Evolutionary conservation across 768 basidiomycete species (phyloP).

Genomic region (Hypholoma fasciculare): DNA sequence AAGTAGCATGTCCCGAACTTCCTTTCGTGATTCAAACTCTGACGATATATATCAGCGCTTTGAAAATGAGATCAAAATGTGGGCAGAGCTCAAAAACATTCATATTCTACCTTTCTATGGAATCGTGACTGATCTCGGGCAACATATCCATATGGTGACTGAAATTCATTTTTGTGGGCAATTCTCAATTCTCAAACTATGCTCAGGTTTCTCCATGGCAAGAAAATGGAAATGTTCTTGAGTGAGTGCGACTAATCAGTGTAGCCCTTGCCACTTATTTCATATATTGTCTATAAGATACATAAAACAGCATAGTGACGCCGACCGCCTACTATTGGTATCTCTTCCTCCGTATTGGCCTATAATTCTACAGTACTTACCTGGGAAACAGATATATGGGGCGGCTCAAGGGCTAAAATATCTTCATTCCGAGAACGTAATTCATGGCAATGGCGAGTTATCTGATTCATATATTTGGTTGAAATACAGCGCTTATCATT

Average conservation of each 20-base stretch:
- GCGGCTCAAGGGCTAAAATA: slow-evolving; percentile 60
- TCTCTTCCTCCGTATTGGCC: slow-evolving; percentile 8
- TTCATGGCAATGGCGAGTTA: slow-evolving; percentile 62
- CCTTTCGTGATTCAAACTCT: background rate
- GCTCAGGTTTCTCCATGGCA: slow-evolving; percentile 59
- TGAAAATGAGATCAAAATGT: slow-evolving; percentile 54
- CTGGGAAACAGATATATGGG: slow-evolving; percentile 40
- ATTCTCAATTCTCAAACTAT: background rate
- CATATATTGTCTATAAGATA: slow-evolving; percentile 33
- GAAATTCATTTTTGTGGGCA: background rate
- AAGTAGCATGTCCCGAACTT: slow-evolving; percentile 25
- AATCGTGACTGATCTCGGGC: slow-evolving; percentile 53
- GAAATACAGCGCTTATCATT: background rate
- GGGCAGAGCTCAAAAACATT: slow-evolving; percentile 51
- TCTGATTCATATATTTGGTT: background rate
- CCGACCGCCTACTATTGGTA: slow-evolving; percentile 46
- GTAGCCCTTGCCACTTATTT: background rate
- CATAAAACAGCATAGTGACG: slow-evolving; percentile 31
- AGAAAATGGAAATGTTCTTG: slow-evolving; percentile 53
- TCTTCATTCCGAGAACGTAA: slow-evolving; percentile 48
- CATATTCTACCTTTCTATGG: slow-evolving; percentile 59
- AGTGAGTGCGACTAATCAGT: slow-evolving; percentile 30
- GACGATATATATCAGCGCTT: slow-evolving; percentile 42
- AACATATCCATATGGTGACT: slow-evolving; percentile 48
- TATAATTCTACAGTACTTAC: background rate